A percentile compares a stretch with the other conserved stretches of the same genome.
Conservation (phyloP, 2,329 filamentous ascomycete species). For the Diplodia sapinea region DNA sequence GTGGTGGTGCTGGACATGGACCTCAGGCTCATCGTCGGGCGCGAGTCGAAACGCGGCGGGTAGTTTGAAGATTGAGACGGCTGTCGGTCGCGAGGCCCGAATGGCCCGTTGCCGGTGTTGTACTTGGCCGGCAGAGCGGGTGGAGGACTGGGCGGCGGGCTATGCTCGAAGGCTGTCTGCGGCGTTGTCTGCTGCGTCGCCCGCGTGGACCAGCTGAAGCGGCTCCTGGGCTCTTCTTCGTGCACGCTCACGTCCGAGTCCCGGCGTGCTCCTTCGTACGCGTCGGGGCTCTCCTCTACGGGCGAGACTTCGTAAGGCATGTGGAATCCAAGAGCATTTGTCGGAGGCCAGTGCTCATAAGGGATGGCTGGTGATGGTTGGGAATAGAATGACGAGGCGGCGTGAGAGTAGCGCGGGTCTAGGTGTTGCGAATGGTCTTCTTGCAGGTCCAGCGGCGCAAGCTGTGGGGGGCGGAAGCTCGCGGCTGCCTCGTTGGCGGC, state of each 20-base stretch:
- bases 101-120: conserved; percentile 4
- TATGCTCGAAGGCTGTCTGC: conserved; percentile 48
- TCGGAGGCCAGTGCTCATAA: conserved; percentile 22
- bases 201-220: conserved; percentile 52
- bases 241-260: conserved; percentile 3
- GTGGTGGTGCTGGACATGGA: conserved; percentile 36
- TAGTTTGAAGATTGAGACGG: conserved; percentile 3
- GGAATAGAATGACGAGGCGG: conserved; percentile 66
- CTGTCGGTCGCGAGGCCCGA: conserved; percentile 10
- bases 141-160: conserved; percentile 51
- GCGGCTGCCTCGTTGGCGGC: conserved; percentile 39
- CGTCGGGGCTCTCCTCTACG: conserved; percentile 21
- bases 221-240: conserved; percentile 40
- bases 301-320: conserved; percentile 28
- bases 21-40: conserved; percentile 35
- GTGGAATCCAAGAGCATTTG: conserved; percentile 29
- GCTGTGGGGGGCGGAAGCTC: conserved; percentile 30
- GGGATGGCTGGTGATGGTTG: conserved; percentile 54
- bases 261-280: background rate
- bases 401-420: conserved; percentile 46
- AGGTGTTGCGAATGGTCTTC: conserved; percentile 53
- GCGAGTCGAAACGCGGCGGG: conserved; percentile 40
- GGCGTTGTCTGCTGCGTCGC: conserved; percentile 44
- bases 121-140: conserved; percentile 43
- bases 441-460: background rate